phyloP scores from a whole-genome alignment of 2,329 filamentous ascomycete species.

The Alternaria conjuncta region DNA sequence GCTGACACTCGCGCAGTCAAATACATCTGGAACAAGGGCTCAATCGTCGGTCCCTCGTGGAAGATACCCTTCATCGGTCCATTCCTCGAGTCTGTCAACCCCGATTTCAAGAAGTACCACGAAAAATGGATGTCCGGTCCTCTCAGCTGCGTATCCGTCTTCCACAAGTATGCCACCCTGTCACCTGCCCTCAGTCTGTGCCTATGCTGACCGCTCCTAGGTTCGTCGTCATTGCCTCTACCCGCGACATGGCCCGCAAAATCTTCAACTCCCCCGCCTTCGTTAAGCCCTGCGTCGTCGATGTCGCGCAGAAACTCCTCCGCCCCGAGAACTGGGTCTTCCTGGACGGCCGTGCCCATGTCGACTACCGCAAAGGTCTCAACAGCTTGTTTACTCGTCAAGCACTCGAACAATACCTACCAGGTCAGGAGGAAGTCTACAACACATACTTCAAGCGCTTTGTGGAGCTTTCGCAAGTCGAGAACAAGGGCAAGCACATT shows the following conservation, averaged over 20 bases:
- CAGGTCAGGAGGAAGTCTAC: constrained; percentile 91
- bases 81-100: constrained; percentile 89
- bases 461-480: constrained; percentile 71
- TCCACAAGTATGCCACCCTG: constrained; percentile 78
- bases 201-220: constrained; percentile 55
- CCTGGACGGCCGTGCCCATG: constrained; percentile 90
- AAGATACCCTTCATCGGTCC: constrained; percentile 74
- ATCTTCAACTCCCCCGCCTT: constrained; percentile 92
- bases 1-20: constrained; percentile 58
- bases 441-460: constrained; percentile 84
- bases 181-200: neutral
- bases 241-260: constrained; percentile 93
- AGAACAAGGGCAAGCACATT: constrained; percentile 73
- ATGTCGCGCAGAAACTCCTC: constrained; percentile 90
- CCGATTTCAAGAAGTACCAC: constrained; percentile 89
- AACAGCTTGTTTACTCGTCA: constrained; percentile 93
- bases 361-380: constrained; percentile 96
- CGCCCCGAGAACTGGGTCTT: constrained; percentile 96
- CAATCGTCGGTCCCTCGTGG: constrained; percentile 55
- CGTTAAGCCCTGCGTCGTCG: constrained; percentile 96
- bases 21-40: constrained; percentile 56
- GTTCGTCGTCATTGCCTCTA: constrained; percentile 96
- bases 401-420: constrained; percentile 86
- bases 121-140: constrained; percentile 91
- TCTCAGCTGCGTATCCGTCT: constrained; percentile 96